Evolutionary conservation across 2,329 filamentous ascomycete species (phyloP).

Genomic region (Phyllosticta ampelicida): DNA sequence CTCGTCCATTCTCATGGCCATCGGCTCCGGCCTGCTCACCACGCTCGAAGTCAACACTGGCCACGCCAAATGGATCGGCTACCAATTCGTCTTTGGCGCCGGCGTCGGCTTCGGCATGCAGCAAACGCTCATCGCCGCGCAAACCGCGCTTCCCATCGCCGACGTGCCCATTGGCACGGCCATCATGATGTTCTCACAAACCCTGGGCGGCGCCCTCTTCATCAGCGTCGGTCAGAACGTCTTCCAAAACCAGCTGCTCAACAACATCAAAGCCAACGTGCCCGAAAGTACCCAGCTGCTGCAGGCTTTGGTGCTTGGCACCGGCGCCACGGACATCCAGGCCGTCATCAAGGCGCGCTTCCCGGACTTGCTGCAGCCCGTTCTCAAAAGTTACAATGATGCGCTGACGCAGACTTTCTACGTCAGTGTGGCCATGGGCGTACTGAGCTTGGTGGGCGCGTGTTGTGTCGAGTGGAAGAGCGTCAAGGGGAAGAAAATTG

Average conservation of each 20-base stretch:
- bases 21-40: constrained; percentile 36
- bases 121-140: constrained; percentile 36
- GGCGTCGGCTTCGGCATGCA: constrained; percentile 41
- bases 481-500: constrained; percentile 46
- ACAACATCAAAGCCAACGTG: constrained; percentile 34
- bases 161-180: constrained; percentile 39
- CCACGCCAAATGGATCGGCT: constrained; percentile 28
- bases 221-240: constrained; percentile 41
- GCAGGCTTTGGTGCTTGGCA: constrained; percentile 28
- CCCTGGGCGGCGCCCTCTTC: constrained; percentile 38
- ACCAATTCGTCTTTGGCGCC: constrained; percentile 30
- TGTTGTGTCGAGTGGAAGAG: constrained; percentile 52
- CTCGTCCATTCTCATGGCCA: constrained; percentile 32
- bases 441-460: constrained; percentile 44
- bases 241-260: constrained; percentile 39
- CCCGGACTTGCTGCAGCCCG: constrained; percentile 37
- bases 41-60: constrained; percentile 32
- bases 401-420: constrained; percentile 50
- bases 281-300: constrained; percentile 14
- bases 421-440: constrained; percentile 46
- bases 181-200: constrained; percentile 39
- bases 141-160: constrained; percentile 31
- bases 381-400: constrained; percentile 54
- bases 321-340: constrained; percentile 50
- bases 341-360: constrained; percentile 33